These are phyloP conservation scores for Xylariales sp. DNA, from an alignment of 2,329 filamentous ascomycete species.

Conservation along the genomic window DNA sequence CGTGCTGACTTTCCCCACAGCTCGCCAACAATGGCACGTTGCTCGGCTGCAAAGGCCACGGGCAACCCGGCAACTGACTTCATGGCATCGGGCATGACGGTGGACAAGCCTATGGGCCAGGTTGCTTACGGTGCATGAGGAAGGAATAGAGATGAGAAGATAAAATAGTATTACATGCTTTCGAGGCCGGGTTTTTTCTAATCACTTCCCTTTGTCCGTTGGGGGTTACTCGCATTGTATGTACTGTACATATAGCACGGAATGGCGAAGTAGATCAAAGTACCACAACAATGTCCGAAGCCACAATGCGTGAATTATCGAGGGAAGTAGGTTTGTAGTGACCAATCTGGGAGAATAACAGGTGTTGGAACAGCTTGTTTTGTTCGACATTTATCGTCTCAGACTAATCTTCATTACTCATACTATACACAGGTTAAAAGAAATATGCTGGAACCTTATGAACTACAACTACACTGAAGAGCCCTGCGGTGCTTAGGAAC, in stretches of 20 bases:
- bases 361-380: no score
- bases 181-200: conserved; percentile 8
- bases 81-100: conserved; percentile 67
- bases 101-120: conserved; percentile 58
- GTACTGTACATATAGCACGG: conserved; percentile 21
- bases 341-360: no score
- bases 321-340: no score
- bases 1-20: conserved; percentile 37
- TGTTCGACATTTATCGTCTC: no score
- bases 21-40: conserved; percentile 97
- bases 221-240: conserved; percentile 14
- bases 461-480: conserved; percentile 95
- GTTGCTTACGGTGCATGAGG: conserved; percentile 52
- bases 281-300: no score
- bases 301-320: no score
- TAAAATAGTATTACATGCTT: conserved; percentile 8
- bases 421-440: no score
- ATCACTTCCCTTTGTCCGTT: conserved; percentile 9
- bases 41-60: conserved; percentile 85
- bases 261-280: conserved; percentile 10
- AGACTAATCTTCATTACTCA: no score
- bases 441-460: no score
- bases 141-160: conserved; percentile 9
- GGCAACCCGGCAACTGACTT: conserved; percentile 75
- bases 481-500: conserved; percentile 73